Evolutionary conservation across 257 asterid genomes (phyloP), one percentile per base, ranked within the genome.

Genomic region (Gynochthodes officinalis): DNA sequence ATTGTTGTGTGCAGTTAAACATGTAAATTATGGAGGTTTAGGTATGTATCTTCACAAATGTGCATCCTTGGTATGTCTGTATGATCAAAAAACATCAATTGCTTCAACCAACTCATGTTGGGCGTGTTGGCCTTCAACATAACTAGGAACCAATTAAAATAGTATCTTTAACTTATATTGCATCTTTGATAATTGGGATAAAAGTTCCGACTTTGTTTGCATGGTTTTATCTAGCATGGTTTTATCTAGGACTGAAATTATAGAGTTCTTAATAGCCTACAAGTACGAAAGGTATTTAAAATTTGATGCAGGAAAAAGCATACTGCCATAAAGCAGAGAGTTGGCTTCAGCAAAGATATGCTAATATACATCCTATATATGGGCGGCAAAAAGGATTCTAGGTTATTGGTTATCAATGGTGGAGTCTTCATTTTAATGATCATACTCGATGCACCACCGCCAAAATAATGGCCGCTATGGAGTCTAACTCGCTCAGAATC

Each of bases 381-480:
- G 75, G 80, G 70, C n/a, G n/a, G n/a, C 61, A 27, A 23, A 62
- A 58, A 33, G 86, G 75, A 23, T 87, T 90, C 72, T 77, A 82
- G 82, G 77, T 89, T 82, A 55, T 81, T 77, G 96, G 95, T 67
- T 93, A 89, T 42, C 90, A 90, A 53, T 93, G 98, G 98, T 84
- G 98, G 23, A 89, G 92, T 48, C 95, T 93, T 81, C 98, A 86
- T 81, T 93, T 93, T 69, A 90, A 90, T 74, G 97, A 90, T 30
- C 77, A 69, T 40, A 93, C 98, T 59, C 95, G 91, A 21, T 86
- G 90, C 75, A 93, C 97, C 86, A 85, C 97, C 0, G 97, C 84
- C 70, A 93, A 93, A 85, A 77, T 90, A 50, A 77, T 93, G 95
- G 84, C 85, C 69, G 96, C 89, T 81, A 71, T 30, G 78, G 87